phyloP scores from a whole-genome alignment of 164 flowering plant genomes.

The Platanus orientalis region DNA sequence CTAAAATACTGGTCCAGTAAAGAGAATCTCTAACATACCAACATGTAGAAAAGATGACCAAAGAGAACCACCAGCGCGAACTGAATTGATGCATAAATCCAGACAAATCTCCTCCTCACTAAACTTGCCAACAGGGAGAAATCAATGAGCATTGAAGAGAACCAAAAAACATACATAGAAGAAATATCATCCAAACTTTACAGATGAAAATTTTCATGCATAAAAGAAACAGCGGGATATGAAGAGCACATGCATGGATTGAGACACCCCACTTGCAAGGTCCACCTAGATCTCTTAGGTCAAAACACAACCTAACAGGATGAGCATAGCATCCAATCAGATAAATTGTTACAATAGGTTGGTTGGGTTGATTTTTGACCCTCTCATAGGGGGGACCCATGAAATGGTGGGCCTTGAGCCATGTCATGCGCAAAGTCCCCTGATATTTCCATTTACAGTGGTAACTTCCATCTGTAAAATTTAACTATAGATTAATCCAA shows the following conservation, averaged over 20 bases:
- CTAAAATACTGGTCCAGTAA: not conserved
- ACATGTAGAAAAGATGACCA: constrained; percentile 76
- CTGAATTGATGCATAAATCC: constrained; percentile 84
- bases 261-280: too few species aligned
- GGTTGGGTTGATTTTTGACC: not conserved
- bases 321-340: not conserved
- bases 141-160: not conserved
- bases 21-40: constrained; percentile 45
- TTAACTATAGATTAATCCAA: not conserved
- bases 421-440: not conserved
- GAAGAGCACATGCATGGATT: too few species aligned
- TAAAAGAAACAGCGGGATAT: too few species aligned
- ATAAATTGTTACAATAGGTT: too few species aligned
- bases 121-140: constrained; percentile 7
- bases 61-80: constrained; percentile 84
- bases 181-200: not conserved
- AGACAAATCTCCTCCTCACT: constrained; percentile 75
- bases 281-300: not conserved
- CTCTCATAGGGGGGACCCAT: not conserved
- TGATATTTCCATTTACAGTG: not conserved
- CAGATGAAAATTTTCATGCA: too few species aligned
- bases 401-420: not conserved
- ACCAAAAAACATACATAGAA: not conserved
- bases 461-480: not conserved
- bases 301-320: not conserved